These are phyloP conservation scores for Gynandropsis gynandra DNA, from an alignment of 345 rosid genomes.

Conservation along the genomic window DNA sequence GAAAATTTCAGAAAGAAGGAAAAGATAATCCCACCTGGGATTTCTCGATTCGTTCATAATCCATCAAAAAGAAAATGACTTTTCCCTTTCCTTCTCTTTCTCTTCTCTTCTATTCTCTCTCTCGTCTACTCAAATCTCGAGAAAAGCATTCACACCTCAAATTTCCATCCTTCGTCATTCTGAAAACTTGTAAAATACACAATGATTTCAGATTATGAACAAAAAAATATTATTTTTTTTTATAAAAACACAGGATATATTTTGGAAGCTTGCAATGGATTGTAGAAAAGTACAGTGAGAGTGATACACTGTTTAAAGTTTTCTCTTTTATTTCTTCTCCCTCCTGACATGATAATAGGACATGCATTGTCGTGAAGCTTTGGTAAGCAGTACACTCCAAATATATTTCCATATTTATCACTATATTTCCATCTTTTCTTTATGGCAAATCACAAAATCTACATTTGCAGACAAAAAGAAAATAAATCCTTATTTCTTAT, in stretches of 20 bases:
- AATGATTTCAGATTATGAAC: slow-evolving; percentile 1
- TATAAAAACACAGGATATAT: slow-evolving; percentile 18
- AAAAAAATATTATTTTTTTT: neutral
- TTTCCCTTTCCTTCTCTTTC: neutral
- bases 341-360: slow-evolving; percentile 22
- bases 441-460: no score
- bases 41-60: slow-evolving; percentile 78
- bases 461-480: no score
- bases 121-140: slow-evolving; percentile 27
- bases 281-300: slow-evolving; percentile 22
- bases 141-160: neutral
- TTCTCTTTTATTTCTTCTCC: neutral
- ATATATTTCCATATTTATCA: no score
- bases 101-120: neutral
- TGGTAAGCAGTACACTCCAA: slow-evolving; percentile 5
- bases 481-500: no score
- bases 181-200: slow-evolving; percentile 5
- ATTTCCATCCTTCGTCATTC: neutral
- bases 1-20: neutral
- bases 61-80: slow-evolving; percentile 33
- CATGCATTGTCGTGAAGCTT: slow-evolving; percentile 14
- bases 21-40: slow-evolving; percentile 39
- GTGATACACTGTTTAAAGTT: slow-evolving; percentile 21
- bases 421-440: no score
- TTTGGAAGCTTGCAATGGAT: slow-evolving; percentile 25